phyloP scores from a whole-genome alignment of 345 rosid genomes.

The Eucalyptus erythrocorys region DNA sequence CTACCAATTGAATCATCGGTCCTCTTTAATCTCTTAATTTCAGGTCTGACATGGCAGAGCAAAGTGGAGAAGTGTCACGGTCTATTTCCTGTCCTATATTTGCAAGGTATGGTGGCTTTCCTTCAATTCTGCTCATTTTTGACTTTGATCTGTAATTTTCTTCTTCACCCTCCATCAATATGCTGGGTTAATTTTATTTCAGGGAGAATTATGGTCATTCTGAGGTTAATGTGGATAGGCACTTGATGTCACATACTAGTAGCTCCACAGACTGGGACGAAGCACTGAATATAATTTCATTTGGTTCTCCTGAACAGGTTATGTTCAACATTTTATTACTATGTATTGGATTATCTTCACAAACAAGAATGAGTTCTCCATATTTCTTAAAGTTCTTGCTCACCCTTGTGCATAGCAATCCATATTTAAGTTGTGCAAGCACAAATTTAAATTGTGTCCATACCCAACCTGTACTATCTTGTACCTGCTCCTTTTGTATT shows the following conservation, averaged over 20 bases:
- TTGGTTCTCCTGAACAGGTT: slow-evolving; percentile 97
- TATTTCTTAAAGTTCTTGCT: background rate
- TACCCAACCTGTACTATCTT: background rate
- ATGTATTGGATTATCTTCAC: background rate
- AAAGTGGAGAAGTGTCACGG: slow-evolving; percentile 74
- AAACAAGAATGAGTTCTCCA: background rate
- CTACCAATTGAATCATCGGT: background rate
- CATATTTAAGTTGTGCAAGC: background rate
- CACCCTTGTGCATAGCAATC: background rate
- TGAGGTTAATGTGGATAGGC: slow-evolving; percentile 64
- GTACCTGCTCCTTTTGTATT: background rate
- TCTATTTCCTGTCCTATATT: slow-evolving; percentile 43
- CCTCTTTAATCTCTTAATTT: slow-evolving; percentile 1
- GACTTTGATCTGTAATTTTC: background rate
- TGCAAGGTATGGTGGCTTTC: slow-evolving; percentile 25
- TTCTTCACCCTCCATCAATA: background rate
- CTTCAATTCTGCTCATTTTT: background rate
- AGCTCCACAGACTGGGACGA: slow-evolving; percentile 94
- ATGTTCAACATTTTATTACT: background rate
- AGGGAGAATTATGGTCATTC: slow-evolving; percentile 60
- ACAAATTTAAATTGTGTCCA: background rate
- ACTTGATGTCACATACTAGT: slow-evolving; percentile 38
- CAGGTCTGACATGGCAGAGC: slow-evolving; percentile 96
- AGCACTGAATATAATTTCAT: slow-evolving; percentile 86
- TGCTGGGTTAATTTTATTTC: background rate